Conservation (phyloP, 2,329 filamentous ascomycete species). For the Aspergillus sojae region DNA sequence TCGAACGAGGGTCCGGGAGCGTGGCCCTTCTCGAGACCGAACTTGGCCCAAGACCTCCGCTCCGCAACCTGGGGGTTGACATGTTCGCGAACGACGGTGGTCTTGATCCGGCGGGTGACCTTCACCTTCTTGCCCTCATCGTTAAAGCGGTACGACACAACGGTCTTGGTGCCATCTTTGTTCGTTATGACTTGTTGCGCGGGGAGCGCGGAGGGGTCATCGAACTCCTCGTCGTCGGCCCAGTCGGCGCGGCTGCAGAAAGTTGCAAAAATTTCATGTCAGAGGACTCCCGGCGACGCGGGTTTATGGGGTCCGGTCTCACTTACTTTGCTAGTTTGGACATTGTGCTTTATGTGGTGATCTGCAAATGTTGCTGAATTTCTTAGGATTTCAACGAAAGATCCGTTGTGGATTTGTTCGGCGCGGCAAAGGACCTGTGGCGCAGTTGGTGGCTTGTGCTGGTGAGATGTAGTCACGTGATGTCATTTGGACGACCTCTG, state of each 20-base stretch:
- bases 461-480: constrained; percentile 18
- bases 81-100: constrained; percentile 85
- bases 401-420: constrained; percentile 48
- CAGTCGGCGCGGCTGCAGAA: constrained; percentile 70
- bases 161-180: constrained; percentile 98
- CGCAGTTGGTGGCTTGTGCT: constrained; percentile 36
- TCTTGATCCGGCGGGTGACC: constrained; percentile 92
- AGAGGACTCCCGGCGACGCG: constrained; percentile 11
- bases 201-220: constrained; percentile 82
- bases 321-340: constrained; percentile 52
- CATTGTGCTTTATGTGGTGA: constrained; percentile 41
- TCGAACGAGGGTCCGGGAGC: constrained; percentile 78
- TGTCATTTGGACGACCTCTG: not conserved
- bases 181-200: constrained; percentile 87
- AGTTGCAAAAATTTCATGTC: constrained; percentile 20
- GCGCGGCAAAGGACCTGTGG: constrained; percentile 36
- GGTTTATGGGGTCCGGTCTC: constrained; percentile 4
- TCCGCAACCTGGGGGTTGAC: constrained; percentile 97
- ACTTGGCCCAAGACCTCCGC: constrained; percentile 90
- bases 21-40: constrained; percentile 87
- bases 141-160: constrained; percentile 86
- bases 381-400: constrained; percentile 43
- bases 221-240: constrained; percentile 89
- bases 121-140: constrained; percentile 96
- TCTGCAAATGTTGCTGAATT: constrained; percentile 35